phyloP scores from a whole-genome alignment of 2,329 filamentous ascomycete species.

The Verticillium dahliae region DNA sequence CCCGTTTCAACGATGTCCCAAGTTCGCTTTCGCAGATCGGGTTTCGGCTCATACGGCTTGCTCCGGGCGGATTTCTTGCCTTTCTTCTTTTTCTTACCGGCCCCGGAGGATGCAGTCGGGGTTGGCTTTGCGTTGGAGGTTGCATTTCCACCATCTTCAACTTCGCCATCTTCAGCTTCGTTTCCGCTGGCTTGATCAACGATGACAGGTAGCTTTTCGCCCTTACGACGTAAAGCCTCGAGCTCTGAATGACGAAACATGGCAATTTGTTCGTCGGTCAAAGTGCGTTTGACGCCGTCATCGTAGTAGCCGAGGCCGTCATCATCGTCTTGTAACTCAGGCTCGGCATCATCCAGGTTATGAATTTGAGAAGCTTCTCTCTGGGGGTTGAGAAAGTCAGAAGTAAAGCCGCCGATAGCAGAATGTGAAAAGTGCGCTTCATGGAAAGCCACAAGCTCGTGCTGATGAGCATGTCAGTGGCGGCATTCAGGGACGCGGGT shows the following conservation, averaged over 20 bases:
- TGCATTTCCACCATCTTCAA: constrained; percentile 19
- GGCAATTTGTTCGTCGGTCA: constrained; percentile 85
- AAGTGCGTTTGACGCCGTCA: constrained; percentile 79
- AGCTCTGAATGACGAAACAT: constrained; percentile 90
- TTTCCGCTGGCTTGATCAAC: neutral
- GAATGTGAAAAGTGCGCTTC: constrained; percentile 49
- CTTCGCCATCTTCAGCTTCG: constrained; percentile 20
- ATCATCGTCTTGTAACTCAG: constrained; percentile 40
- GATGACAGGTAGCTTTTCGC: constrained; percentile 21
- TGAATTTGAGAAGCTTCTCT: neutral
- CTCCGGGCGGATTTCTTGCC: constrained; percentile 32
- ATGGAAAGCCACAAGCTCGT: constrained; percentile 54
- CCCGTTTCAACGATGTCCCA: constrained; percentile 61
- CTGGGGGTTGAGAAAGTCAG: constrained; percentile 33
- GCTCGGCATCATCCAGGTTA: neutral
- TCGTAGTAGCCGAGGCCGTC: constrained; percentile 76
- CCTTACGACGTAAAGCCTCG: constrained; percentile 56
- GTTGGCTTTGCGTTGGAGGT: neutral
- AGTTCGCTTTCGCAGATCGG: constrained; percentile 58
- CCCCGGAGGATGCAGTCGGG: neutral
- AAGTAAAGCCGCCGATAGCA: constrained; percentile 38
- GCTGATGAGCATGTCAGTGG: constrained; percentile 29
- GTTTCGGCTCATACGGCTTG: constrained; percentile 41
- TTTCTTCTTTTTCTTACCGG: constrained; percentile 27
- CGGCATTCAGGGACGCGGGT: neutral